Conservation (phyloP, 495 filamentous ascomycete species). For the Trichoderma asperelloides region DNA sequence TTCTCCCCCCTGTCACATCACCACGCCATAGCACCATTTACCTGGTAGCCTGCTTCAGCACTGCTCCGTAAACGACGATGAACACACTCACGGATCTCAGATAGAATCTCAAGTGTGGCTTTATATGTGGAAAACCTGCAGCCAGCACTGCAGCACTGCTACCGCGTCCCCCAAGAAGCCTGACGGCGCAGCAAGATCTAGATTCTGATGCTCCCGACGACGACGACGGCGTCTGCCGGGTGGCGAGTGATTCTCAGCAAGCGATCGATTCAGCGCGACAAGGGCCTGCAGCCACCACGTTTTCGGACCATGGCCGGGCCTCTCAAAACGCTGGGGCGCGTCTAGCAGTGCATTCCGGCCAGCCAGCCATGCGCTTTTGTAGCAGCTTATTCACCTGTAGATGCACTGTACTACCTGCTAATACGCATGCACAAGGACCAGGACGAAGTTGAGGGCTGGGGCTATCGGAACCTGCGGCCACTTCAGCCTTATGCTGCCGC, state of each 20-base stretch:
- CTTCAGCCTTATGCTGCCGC: background rate
- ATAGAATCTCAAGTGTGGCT: too few relatives aligned
- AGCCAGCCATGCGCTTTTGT: background rate
- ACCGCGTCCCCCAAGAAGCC: background rate
- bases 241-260: background rate
- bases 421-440: background rate
- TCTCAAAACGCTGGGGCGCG: background rate
- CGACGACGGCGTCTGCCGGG: background rate
- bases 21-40: too few relatives aligned
- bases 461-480: background rate
- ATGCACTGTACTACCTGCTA: background rate
- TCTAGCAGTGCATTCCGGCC: background rate
- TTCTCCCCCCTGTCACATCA: too few relatives aligned
- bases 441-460: background rate
- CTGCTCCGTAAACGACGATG: too few relatives aligned
- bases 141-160: background rate
- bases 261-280: background rate
- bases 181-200: background rate
- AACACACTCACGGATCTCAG: too few relatives aligned
- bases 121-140: background rate
- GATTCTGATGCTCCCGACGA: background rate
- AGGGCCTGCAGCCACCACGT: slow-evolving; percentile 7
- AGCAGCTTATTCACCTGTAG: background rate
- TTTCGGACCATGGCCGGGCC: slow-evolving; percentile 6
- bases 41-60: too few relatives aligned